Percentiles rank a stretch among this genome's conserved stretches.
Evolutionary conservation across 2,329 filamentous ascomycete species (phyloP).

Genomic region (Colletotrichum somersetense): DNA sequence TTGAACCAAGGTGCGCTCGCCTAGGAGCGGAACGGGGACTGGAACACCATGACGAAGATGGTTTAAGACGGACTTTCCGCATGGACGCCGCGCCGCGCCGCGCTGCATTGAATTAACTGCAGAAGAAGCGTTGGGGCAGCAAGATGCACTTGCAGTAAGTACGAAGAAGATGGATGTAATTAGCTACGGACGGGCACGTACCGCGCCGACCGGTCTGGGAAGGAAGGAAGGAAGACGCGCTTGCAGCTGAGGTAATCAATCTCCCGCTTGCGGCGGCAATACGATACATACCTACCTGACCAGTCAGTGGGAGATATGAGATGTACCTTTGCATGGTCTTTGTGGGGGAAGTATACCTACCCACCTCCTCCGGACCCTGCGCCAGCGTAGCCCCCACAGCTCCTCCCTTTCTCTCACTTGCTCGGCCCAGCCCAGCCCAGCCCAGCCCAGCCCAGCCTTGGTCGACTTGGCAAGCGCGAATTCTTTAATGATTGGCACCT

Average conservation of each 20-base stretch:
- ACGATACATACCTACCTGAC: too few relatives aligned
- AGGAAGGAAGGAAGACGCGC: not conserved
- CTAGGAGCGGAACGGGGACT: not conserved
- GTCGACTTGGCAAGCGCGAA: constrained; percentile 4
- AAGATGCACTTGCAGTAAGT: not conserved
- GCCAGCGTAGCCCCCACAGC: not conserved
- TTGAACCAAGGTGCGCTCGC: not conserved
- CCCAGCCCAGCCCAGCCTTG: not conserved
- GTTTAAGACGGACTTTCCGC: constrained; percentile 3
- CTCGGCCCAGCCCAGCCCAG: too few relatives aligned
- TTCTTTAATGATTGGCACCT: too few relatives aligned
- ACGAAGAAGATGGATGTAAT: too few relatives aligned
- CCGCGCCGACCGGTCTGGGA: not conserved
- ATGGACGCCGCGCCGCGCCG: not conserved
- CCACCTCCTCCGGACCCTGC: constrained; percentile 21
- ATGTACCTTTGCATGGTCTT: too few relatives aligned
- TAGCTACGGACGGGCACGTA: not conserved
- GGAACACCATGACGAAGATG: constrained; percentile 12
- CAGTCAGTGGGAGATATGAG: too few relatives aligned
- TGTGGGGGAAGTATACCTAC: not conserved
- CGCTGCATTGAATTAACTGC: not conserved
- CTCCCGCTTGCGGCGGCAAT: constrained; percentile 7
- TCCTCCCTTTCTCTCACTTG: not conserved
- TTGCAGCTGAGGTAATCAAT: constrained; percentile 13
- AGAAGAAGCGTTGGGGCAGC: not conserved